These are phyloP conservation scores for Musa schizocarpa DNA, from an alignment of 176 grass and related monocot species.

Conservation along the genomic window DNA sequence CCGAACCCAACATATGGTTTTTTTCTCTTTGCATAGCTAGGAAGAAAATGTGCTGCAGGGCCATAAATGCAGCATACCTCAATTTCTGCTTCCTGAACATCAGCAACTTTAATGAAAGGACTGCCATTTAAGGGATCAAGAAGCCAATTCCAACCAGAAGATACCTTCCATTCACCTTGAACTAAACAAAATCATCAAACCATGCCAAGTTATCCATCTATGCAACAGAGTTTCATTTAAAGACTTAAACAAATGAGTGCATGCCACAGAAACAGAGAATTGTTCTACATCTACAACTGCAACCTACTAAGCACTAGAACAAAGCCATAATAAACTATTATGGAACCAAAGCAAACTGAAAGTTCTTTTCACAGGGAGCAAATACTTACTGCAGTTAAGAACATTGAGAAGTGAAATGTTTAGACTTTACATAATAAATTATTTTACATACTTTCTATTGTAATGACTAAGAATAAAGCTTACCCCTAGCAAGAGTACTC, in stretches of 20 bases:
- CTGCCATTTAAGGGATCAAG: conserved; percentile 85
- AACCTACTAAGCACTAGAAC: neutral
- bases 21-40: neutral
- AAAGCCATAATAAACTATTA: neutral
- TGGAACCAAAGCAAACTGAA: too few relatives aligned
- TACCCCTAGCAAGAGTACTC: too few relatives aligned
- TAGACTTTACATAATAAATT: too few relatives aligned
- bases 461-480: too few relatives aligned
- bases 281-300: neutral
- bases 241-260: neutral
- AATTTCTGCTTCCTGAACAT: conserved; percentile 69
- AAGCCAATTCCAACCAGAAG: conserved; percentile 59
- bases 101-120: conserved; percentile 73
- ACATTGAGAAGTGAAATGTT: neutral
- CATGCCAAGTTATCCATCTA: neutral
- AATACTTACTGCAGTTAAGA: neutral
- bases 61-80: conserved; percentile 32
- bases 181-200: conserved; percentile 35
- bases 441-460: too few relatives aligned
- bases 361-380: neutral
- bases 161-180: conserved; percentile 67
- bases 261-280: neutral
- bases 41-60: neutral
- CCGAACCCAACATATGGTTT: neutral
- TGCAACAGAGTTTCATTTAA: neutral